Evolutionary conservation across 208 protist genomes (phyloP).

Genomic region (Trypanosoma mega): DNA sequence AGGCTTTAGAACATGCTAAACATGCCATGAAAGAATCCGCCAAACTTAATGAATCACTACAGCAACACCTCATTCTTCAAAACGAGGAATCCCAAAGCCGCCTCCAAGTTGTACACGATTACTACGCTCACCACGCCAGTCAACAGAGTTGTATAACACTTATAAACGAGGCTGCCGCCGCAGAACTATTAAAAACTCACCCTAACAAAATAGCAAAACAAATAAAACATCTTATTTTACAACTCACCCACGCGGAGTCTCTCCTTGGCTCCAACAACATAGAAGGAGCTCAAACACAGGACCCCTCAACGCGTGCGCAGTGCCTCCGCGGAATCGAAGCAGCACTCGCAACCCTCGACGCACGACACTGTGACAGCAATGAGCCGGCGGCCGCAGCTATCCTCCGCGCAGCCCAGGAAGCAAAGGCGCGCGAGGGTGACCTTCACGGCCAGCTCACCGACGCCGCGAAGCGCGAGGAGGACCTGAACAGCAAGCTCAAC

Average conservation of each 20-base stretch:
- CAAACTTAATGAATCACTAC: neutral
- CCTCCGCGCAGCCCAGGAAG: constrained; percentile 17
- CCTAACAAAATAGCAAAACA: neutral
- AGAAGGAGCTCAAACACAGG: neutral
- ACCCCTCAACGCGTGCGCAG: constrained; percentile 33
- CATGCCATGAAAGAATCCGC: neutral
- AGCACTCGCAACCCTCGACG: constrained; percentile 31
- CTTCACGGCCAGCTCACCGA: neutral
- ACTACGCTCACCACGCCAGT: constrained; percentile 5
- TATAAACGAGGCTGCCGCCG: constrained; percentile 1
- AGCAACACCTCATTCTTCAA: neutral
- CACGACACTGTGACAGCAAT: constrained; percentile 2
- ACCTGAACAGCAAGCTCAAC: constrained; percentile 4
- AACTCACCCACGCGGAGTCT: neutral
- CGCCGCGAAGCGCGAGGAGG: constrained; percentile 8
- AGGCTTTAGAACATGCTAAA: constrained; percentile 7
- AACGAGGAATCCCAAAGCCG: constrained; percentile 8
- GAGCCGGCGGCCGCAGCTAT: constrained; percentile 21
- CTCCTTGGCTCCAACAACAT: neutral
- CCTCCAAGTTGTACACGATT: neutral
- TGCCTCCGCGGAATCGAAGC: constrained; percentile 31
- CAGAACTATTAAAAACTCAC: constrained; percentile 1
- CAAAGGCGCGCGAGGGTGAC: constrained; percentile 3
- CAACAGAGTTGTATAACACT: neutral
- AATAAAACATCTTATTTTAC: constrained; percentile 1